Base-by-base conservation (phyloP, 129 eudicot species). In the Deinandra increscens region DNA sequence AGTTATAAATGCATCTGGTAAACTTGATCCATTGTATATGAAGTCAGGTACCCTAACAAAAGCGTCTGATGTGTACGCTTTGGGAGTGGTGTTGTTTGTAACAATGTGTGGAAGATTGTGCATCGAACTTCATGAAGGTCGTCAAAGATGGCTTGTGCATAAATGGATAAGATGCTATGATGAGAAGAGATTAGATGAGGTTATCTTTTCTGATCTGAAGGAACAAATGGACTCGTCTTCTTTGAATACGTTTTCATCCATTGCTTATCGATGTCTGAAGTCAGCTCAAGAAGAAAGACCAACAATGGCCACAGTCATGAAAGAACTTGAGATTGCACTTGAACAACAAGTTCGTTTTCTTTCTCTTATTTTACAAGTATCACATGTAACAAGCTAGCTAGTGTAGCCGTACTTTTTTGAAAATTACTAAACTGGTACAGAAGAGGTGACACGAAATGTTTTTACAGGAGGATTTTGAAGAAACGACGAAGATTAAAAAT, bases 1-100 rank as follows among this genome's bases (percentile, higher is more conserved):
- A n/a, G n/a, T n/a, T n/a, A n/a, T n/a, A n/a, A n/a, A n/a, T n/a
- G n/a, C n/a, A n/a, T n/a, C n/a, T n/a, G n/a, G n/a, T n/a, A n/a
- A n/a, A n/a, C n/a, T n/a, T n/a, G 76, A 71, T 71, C 76, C 68
- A 0, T 6, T 0, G 14, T 71, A 59, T 44, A 0, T 3, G 1
- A 37, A 29, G 10, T 42, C 7, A 0, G 76, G 68, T 0, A 0
- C 2, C 9, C 20, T 29, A 4, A 37, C 76, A 12, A 59, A 31
- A 59, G 33, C 29, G 31, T 71, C 76, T 31, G 76, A 59, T 29
- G 68, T 71, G 17, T 71, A 71, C 11, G 59, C 68, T 43, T 29
- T 71, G 31, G 76, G 76, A 12, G 68, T 59, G 9, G 76, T 71
- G 36, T 17, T 71, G 19, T 44, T 59, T 59, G 76, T 59, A 59